Evolutionary conservation across 441 rosid genomes (phyloP), one percentile per base, ranked within the genome.

Genomic region (Erodium moschatum): DNA sequence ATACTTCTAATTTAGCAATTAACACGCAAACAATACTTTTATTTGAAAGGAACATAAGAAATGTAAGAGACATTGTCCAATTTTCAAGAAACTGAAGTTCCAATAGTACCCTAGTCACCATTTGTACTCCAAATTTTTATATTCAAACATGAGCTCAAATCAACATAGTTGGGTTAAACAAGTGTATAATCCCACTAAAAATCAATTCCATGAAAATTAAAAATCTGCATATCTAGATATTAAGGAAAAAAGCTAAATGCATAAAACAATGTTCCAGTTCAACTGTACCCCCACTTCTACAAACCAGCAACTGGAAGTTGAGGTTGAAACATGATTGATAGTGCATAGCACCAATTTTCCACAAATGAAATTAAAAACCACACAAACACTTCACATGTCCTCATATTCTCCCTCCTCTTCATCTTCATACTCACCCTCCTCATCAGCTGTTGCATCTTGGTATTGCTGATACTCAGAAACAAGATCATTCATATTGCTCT

Each of bases 401-500:
- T 81, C 80, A 40, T 81, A 82, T 18, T 83, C 86, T 4, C 27
- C 67, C 64, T 74, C 87, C 4, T 80, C 85, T 40, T 82, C 87
- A 0, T 82, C 91, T 69, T 87, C 92, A 0, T 87, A 84, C 0
- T 81, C 85, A n/a, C 81, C 87, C 67, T 89, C 96, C 67, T 89
- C 96, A 24, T 87, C 96, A 0, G 90, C 90, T 0, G 90, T 85
- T 13, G 96, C 96, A 80, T 89, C 96, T 54, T 89, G 96, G 66
- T 89, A 89, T 65, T 89, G 92, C 79, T 89, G 96, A 68, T 89
- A 89, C 79, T 87, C 92, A 0, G 89, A 83, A 42, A 89, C 96
- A 62, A 89, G 69, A 65, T 89, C 96, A 5, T 89, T 88, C 95
- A 86, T 88, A 79, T 87, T 87, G 72, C 90, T 88, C 70, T 88